phyloP scores from a whole-genome alignment of 495 filamentous ascomycete species.

The Neurospora hispaniola region DNA sequence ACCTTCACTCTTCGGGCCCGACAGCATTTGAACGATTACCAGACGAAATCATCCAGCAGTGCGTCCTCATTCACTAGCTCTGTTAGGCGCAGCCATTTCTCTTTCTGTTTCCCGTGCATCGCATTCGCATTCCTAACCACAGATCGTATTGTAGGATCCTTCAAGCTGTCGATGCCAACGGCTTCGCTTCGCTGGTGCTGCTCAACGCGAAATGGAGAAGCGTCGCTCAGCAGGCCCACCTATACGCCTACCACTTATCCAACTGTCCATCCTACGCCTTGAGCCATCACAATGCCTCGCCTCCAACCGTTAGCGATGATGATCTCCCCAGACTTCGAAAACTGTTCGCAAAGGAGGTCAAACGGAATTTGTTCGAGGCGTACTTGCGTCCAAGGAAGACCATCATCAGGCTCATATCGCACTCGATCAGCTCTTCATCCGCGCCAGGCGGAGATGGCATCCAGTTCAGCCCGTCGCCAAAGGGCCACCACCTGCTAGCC shows the following conservation, averaged over 20 bases:
- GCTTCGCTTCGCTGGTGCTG: slow-evolving; percentile 75
- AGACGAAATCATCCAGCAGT: slow-evolving; percentile 43
- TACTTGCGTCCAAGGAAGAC: slow-evolving; percentile 62
- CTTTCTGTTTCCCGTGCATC: slow-evolving; percentile 1
- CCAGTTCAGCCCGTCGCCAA: slow-evolving; percentile 68
- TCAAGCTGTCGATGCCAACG: slow-evolving; percentile 60
- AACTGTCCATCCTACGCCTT: slow-evolving; percentile 57
- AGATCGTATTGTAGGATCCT: slow-evolving; percentile 50
- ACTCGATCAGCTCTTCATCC: slow-evolving; percentile 71
- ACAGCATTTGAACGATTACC: slow-evolving; percentile 36
- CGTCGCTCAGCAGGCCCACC: slow-evolving; percentile 56
- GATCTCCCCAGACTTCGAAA: slow-evolving; percentile 48
- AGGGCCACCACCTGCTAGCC: slow-evolving; percentile 61
- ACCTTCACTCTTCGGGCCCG: not conserved
- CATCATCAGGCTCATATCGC: slow-evolving; percentile 67
- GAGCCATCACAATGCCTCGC: slow-evolving; percentile 31
- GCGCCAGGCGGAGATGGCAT: slow-evolving; percentile 78
- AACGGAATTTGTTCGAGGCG: slow-evolving; percentile 71
- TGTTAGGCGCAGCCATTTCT: not conserved
- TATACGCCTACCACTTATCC: slow-evolving; percentile 70
- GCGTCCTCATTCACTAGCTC: slow-evolving; percentile 11
- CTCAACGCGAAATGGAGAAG: slow-evolving; percentile 68
- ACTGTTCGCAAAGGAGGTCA: slow-evolving; percentile 58
- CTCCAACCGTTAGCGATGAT: slow-evolving; percentile 37
- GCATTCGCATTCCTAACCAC: not conserved